phyloP scores from a whole-genome alignment of 2,329 filamentous ascomycete genomes.

The Fusarium sp. region DNA sequence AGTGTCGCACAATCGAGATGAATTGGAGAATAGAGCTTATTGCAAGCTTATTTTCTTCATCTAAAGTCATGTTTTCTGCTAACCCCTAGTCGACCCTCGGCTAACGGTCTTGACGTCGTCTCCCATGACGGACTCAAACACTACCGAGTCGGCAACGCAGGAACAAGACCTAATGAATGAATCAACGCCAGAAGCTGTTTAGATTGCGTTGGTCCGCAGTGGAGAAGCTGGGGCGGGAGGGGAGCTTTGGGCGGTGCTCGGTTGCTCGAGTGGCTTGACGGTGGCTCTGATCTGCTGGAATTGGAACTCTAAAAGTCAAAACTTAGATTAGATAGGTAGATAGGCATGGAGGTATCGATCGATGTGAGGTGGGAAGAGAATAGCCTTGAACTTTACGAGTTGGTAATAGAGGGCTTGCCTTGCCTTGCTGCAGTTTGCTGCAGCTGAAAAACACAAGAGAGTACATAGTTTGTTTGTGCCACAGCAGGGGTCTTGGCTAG shows the following conservation, averaged over 20 bases:
- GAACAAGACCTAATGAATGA: constrained; percentile 3
- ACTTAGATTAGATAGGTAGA: constrained; percentile 1
- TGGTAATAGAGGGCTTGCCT: not conserved
- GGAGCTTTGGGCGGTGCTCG: not conserved
- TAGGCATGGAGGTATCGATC: not conserved
- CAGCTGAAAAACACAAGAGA: not conserved
- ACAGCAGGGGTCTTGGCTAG: not conserved
- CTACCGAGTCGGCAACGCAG: constrained; percentile 3
- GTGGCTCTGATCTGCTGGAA: constrained; percentile 29
- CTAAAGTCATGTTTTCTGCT: not conserved
- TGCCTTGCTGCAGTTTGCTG: not conserved
- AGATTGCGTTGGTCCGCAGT: constrained; percentile 7
- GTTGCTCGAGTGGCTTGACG: constrained; percentile 20
- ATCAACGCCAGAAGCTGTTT: constrained; percentile 10
- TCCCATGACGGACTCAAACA: not conserved
- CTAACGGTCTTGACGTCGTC: not conserved
- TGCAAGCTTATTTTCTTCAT: not conserved
- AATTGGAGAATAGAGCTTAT: not conserved
- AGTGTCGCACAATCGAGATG: constrained; percentile 4
- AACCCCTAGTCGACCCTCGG: not conserved
- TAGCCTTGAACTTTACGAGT: constrained; percentile 5
- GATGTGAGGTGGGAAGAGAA: not conserved
- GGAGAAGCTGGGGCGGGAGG: constrained; percentile 10
- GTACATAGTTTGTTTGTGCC: not conserved
- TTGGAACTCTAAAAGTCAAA: constrained; percentile 17